A percentile compares a stretch with the other conserved stretches of the same genome.
phyloP scores from a whole-genome alignment of 441 rosid species.

The Erysimum cheiri region DNA sequence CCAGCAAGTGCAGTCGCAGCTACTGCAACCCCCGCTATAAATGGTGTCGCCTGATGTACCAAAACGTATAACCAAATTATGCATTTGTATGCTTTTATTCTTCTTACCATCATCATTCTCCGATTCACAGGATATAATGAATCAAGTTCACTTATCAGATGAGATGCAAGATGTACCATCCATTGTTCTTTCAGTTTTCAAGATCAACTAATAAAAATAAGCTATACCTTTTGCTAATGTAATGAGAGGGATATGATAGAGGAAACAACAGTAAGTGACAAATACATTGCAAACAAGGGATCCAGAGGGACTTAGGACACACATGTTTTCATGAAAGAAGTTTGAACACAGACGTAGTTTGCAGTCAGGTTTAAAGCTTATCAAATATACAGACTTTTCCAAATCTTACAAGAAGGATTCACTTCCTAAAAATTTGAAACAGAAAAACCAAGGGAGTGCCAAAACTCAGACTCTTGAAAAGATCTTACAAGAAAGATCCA shows the following conservation, averaged over 20 bases:
- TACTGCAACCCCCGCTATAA: slow-evolving; percentile 66
- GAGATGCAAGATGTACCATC: not conserved
- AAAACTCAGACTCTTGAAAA: not conserved
- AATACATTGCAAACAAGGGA: not conserved
- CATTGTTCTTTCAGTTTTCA: not conserved
- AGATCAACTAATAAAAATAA: not conserved
- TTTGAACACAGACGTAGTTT: not conserved
- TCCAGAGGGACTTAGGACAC: not conserved
- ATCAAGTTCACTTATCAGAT: not conserved
- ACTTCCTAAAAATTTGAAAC: not conserved
- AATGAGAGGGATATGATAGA: not conserved
- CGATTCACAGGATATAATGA: not conserved
- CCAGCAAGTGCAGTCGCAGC: slow-evolving; percentile 80
- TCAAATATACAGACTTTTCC: slow-evolving; percentile 11
- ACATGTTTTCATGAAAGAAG: slow-evolving; percentile 1
- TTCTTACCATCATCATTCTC: slow-evolving; percentile 1
- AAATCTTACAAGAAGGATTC: not conserved
- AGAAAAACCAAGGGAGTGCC: slow-evolving; percentile 5
- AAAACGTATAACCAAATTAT: slow-evolving; percentile 6
- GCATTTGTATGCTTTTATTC: not conserved
- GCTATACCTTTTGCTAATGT: not conserved
- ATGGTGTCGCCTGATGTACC: slow-evolving; percentile 65
- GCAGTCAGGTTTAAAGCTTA: not conserved
- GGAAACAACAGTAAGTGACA: not conserved
- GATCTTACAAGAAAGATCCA: not conserved